Conservation (phyloP, 2,329 filamentous ascomycete species). For the Epichloe bromicola region DNA sequence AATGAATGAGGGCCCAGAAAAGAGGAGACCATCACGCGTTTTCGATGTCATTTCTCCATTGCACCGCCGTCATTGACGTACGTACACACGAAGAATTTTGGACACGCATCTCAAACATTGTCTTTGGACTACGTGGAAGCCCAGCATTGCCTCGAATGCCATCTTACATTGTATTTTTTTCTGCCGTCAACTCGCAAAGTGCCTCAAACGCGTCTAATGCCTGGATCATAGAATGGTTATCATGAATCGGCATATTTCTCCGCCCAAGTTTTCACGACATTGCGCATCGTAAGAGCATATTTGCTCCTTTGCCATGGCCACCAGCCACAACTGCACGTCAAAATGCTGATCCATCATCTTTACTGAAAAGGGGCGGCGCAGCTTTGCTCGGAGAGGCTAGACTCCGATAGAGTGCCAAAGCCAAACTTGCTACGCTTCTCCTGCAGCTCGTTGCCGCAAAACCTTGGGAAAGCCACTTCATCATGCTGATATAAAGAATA, state of each 20-base stretch:
- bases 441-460: neutral
- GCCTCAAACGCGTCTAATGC: neutral
- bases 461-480: neutral
- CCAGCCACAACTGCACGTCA: neutral
- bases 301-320: neutral
- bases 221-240: neutral
- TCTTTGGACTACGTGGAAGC: neutral
- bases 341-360: neutral
- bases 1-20: neutral
- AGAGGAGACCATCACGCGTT: neutral
- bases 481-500: neutral
- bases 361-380: neutral
- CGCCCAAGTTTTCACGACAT: neutral
- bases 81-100: neutral
- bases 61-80: neutral
- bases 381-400: neutral
- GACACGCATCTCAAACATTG: neutral
- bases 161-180: neutral
- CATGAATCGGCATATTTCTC: neutral
- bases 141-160: neutral
- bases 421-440: neutral
- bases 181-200: neutral
- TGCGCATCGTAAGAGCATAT: neutral
- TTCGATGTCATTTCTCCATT: neutral
- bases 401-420: neutral